Evolutionary conservation across 495 filamentous ascomycete genomes (phyloP).

Genomic region (Penicillium cinerascens): DNA sequence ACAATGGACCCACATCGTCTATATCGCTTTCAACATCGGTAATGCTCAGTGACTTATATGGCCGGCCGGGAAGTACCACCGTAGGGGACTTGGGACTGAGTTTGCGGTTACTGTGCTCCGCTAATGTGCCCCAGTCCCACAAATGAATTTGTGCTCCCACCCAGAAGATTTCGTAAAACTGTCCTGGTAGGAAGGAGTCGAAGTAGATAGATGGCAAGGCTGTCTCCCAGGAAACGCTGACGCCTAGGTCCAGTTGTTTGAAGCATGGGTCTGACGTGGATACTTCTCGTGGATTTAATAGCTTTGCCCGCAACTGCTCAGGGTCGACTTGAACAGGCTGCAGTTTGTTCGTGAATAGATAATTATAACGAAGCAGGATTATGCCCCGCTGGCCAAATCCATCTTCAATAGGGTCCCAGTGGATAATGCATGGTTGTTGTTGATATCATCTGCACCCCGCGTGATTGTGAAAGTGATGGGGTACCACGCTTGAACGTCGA

Average conservation of each 20-base stretch:
- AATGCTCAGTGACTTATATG: not conserved
- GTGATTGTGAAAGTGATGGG: too few relatives aligned
- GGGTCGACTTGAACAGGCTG: not conserved
- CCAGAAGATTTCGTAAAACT: constrained; percentile 2
- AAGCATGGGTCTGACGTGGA: constrained; percentile 1
- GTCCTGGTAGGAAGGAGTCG: not conserved
- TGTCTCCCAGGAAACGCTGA: not conserved
- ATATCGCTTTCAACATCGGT: not conserved
- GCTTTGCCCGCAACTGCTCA: not conserved
- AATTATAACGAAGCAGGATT: not conserved
- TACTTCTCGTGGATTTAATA: constrained; percentile 1
- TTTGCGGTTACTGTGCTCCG: not conserved
- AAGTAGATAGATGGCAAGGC: constrained; percentile 1
- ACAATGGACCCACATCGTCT: not conserved
- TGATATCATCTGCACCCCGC: constrained; percentile 4
- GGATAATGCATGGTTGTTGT: constrained; percentile 5
- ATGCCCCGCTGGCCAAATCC: constrained; percentile 1
- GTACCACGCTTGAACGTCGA: too few relatives aligned
- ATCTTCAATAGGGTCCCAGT: constrained; percentile 7
- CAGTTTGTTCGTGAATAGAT: not conserved
- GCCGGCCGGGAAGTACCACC: not conserved
- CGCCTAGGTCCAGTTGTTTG: not conserved
- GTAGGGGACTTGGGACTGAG: constrained; percentile 1
- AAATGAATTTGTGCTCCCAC: constrained; percentile 3
- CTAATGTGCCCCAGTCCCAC: constrained; percentile 7